Percentiles rank a stretch among this genome's conserved stretches.
These are phyloP conservation scores for Hyphopichia khmerensis DNA, from an alignment of 1,139 yeast species.

Conservation along the genomic window DNA sequence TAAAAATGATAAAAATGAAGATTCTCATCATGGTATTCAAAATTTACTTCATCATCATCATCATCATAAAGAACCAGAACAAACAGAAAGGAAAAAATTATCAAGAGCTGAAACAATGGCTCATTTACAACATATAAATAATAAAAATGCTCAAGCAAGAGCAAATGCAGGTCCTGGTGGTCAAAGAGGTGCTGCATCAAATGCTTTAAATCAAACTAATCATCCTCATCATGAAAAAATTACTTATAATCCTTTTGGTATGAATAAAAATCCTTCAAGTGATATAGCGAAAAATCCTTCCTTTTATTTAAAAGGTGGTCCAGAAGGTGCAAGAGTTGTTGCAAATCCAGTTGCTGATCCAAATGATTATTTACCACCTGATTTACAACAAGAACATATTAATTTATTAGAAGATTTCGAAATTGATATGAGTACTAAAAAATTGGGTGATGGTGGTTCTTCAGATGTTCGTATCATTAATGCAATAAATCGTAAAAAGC, in stretches of 20 bases:
- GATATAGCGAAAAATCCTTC: conserved; percentile 40
- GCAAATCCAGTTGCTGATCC: conserved; percentile 71
- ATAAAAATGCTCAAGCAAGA: conserved; percentile 25
- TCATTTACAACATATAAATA: conserved; percentile 34
- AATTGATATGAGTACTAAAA: conserved; percentile 47
- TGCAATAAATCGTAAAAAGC: conserved; percentile 39
- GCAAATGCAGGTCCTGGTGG: conserved; percentile 7
- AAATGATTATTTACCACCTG: conserved; percentile 59
- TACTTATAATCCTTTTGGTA: conserved; percentile 47
- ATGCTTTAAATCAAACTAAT: conserved; percentile 9
- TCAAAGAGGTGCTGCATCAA: conserved; percentile 6
- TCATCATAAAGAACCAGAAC: conserved; percentile 1
- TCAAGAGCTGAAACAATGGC: conserved; percentile 41
- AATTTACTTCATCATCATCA: conserved; percentile 4
- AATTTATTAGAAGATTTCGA: conserved; percentile 60
- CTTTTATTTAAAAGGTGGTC: conserved; percentile 39
- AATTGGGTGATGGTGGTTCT: conserved; percentile 72
- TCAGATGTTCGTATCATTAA: conserved; percentile 60
- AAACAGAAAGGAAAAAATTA: conserved; percentile 23
- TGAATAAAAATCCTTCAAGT: conserved; percentile 35
- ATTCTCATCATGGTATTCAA: conserved; percentile 1
- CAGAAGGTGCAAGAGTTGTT: conserved; percentile 44
- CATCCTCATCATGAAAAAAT: conserved; percentile 31
- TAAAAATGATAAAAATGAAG: not conserved
- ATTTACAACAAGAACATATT: conserved; percentile 49